These are phyloP conservation scores for Linum tenue DNA, from an alignment of 345 rosid species.

Conservation along the genomic window DNA sequence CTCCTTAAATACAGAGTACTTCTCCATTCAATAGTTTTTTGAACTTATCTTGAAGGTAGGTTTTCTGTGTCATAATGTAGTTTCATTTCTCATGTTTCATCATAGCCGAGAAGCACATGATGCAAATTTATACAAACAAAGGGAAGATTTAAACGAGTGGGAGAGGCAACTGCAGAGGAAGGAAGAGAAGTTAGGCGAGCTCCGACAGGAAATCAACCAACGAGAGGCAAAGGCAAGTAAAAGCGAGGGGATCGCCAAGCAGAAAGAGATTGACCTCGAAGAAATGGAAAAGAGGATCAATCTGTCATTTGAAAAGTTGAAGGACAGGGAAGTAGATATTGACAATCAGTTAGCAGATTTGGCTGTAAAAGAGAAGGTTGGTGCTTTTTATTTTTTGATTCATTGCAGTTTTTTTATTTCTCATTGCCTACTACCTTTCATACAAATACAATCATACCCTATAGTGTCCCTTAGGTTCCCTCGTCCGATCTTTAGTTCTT, in stretches of 20 bases:
- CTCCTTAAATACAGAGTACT: conserved; percentile 62
- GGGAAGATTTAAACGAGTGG: conserved; percentile 72
- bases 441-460: not conserved
- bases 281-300: conserved; percentile 44
- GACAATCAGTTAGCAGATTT: conserved; percentile 40
- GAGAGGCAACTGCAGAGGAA: conserved; percentile 42
- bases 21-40: conserved; percentile 5
- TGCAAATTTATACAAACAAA: conserved; percentile 54
- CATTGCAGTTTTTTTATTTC: conserved; percentile 8
- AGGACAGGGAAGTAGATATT: conserved; percentile 45
- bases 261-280: conserved; percentile 45
- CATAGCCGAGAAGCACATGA: conserved; percentile 71
- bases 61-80: conserved; percentile 4
- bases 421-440: not conserved
- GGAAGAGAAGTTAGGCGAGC: conserved; percentile 47
- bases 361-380: conserved; percentile 55
- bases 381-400: conserved; percentile 8
- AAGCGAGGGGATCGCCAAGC: conserved; percentile 35
- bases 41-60: not conserved
- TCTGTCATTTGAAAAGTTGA: conserved; percentile 37
- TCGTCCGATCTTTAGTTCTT: not conserved
- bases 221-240: conserved; percentile 48
- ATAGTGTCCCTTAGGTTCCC: too few relatives aligned
- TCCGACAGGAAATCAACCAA: conserved; percentile 39
- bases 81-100: conserved; percentile 7